Base-by-base conservation (phyloP, 495 filamentous ascomycete genomes). In the Daldinia vernicosa region DNA sequence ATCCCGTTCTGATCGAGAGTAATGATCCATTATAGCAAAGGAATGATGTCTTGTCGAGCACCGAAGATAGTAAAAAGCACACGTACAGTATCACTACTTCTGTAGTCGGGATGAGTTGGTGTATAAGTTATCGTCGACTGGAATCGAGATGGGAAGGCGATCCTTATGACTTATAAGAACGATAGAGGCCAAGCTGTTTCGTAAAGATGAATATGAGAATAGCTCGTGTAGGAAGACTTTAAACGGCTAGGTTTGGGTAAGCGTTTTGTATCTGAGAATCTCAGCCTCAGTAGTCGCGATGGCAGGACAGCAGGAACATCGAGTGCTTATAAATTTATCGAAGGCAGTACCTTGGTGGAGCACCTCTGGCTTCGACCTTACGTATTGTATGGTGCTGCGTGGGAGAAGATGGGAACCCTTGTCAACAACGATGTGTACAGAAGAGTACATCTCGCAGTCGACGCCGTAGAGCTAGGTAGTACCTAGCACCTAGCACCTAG, bases 321-420 rank as follows among this genome's bases (percentile, higher is more conserved):
- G 62, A 72, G 72, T 66, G 63, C 69, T 75, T 77, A 70, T 75
- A 71, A 71, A 71, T 72, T 76, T 77, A 75, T 75, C 67, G 72
- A 70, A 72, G 70, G 67, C 74, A 76, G 70, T 71, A 75, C 74
- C 65, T 62, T 66, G 59, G 72, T 76, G 72, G 71, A 76, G 72
- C 61, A 65, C 63, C 39, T 65, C 61, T 55, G 56, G 61, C 70
- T 66, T 73, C 61, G 56, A 73, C 70, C 61, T 69, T 69, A 73
- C 66, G 70, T 73, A 72, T 47, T 60, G 69, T 72, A 65, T 65
- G 60, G 61, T 64, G 47, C 55, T 71, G 68, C 43, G 69, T 71
- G 69, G 63, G 35, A 63, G 19, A 43, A 47, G 45, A 69, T 66
- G 70, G 52, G 63, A 33, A 57, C 65, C 70, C 56, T 72, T 72